Evolutionary conservation across 2,329 filamentous ascomycete genomes (phyloP).

Genomic region (Aspergillus amoenus): DNA sequence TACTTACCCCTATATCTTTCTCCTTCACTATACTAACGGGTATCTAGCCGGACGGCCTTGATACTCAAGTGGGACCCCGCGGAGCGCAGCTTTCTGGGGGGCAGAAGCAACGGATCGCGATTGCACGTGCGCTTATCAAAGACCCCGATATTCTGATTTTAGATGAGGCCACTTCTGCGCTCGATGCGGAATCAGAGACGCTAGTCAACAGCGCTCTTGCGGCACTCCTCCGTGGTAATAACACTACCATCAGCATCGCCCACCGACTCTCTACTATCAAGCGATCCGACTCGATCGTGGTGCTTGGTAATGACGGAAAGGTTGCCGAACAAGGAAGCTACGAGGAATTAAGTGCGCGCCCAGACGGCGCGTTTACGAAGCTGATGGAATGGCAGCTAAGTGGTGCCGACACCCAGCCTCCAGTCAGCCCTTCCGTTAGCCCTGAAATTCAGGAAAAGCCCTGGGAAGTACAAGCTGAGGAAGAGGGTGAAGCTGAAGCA

Average conservation of each 20-base stretch:
- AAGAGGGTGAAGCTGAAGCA: slow-evolving; percentile 31
- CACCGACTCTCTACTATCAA: slow-evolving; percentile 96
- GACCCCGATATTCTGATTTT: slow-evolving; percentile 95
- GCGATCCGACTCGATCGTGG: slow-evolving; percentile 89
- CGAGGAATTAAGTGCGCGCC: slow-evolving; percentile 68
- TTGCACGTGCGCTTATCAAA: slow-evolving; percentile 90
- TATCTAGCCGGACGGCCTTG: slow-evolving; percentile 76
- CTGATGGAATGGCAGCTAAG: slow-evolving; percentile 99
- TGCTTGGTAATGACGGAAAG: slow-evolving; percentile 78
- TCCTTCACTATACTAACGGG: slow-evolving; percentile 5
- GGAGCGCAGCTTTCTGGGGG: slow-evolving; percentile 93
- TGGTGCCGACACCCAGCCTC: slow-evolving; percentile 62
- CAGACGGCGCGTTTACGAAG: slow-evolving; percentile 82
- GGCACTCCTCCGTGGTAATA: slow-evolving; percentile 76
- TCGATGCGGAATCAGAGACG: slow-evolving; percentile 96
- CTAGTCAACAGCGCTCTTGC: slow-evolving; percentile 89
- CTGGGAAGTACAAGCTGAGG: slow-evolving; percentile 45
- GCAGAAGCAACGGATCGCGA: slow-evolving; percentile 97
- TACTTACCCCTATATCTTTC: too few species aligned
- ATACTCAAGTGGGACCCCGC: slow-evolving; percentile 88
- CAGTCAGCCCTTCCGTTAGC: slow-evolving; percentile 24
- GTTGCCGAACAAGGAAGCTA: slow-evolving; percentile 93
- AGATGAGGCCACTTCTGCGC: slow-evolving; percentile 91
- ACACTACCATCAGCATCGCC: slow-evolving; percentile 96
- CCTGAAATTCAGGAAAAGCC: slow-evolving; percentile 51